phyloP scores from a whole-genome alignment of 2,329 filamentous ascomycete genomes.

The Diaporthe ampelina region DNA sequence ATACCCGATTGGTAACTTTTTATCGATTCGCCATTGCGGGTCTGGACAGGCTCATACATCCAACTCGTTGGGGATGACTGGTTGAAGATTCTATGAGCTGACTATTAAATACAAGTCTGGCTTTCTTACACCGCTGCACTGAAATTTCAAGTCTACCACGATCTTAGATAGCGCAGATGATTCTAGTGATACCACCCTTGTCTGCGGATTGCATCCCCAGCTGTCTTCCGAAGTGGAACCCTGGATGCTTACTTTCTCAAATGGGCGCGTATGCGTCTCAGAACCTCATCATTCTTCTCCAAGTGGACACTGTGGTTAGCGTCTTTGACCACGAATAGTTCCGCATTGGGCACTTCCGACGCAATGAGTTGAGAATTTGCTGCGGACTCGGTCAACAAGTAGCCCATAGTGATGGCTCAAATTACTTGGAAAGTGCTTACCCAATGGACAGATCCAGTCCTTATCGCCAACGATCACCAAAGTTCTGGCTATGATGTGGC shows the following conservation, averaged over 20 bases:
- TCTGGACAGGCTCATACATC: background rate
- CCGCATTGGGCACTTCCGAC: constrained; percentile 46
- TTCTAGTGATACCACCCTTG: no score
- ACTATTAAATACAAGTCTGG: no score
- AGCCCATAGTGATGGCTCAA: no score
- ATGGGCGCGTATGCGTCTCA: constrained; percentile 35
- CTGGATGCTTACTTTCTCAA: no score
- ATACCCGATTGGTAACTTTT: background rate
- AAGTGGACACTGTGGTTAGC: constrained; percentile 55
- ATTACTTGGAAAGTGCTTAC: constrained; percentile 41
- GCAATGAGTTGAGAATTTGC: constrained; percentile 52
- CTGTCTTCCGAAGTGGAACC: no score
- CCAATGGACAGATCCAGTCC: constrained; percentile 57
- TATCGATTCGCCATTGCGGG: background rate
- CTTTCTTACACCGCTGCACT: no score
- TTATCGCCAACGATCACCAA: constrained; percentile 54
- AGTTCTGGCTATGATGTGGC: constrained; percentile 51
- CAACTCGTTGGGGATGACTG: background rate
- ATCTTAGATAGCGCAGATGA: no score
- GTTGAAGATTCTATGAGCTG: no score
- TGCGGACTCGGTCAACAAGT: constrained; percentile 30
- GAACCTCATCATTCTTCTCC: constrained; percentile 51
- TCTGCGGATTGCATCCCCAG: no score
- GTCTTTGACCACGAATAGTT: constrained; percentile 48
- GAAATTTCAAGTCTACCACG: no score